Evolutionary conservation across 2,329 filamentous ascomycete genomes (phyloP), one percentile per base, ranked within the genome.

Genomic region (Colletotrichum tamarilloi): DNA sequence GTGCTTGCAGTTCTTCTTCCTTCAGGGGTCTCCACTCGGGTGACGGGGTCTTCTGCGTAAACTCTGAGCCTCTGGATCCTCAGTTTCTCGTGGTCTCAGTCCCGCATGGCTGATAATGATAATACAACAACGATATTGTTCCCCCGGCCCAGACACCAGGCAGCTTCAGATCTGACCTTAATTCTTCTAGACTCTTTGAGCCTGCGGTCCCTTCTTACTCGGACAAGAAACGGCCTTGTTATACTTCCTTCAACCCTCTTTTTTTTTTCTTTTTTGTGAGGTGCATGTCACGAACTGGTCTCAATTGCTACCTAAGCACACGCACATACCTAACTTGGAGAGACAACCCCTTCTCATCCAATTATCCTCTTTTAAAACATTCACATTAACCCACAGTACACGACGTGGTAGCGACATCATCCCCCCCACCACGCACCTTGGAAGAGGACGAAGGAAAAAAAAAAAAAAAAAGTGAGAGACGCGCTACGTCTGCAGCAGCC

Each of bases 231-330:
- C 49, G 35, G n/a, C 35, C n/a, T 19, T 7, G 32, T 24, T 6
- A 24, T 14, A 11, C 14, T 11, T 28, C 9, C 5, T 30, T 52
- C 42, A 30, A 22, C 60, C 16, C 5, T 24, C 11, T 19, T 24
- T 32, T 32, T 19, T 53, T 53, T 14, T 14, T 53, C 26, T 53
- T 24, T 24, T 26, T 14, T 55, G 12, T 55, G 11, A 26, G 11
- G 26, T 12, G 26, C n/a, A 24, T 55, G 19, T 42, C 56, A 24
- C n/a, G 28, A 22, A 22, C 24, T 53, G 58, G 68, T 70, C 68
- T 70, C 42, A 70, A 38, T 38, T 55, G 19, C n/a, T 60, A 42
- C 38, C 38, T 42, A 70, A 62, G 32, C 62, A 32, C 32, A 32
- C 32, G 35, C 42, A 49, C 42, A n/a, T n/a, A 49, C 38, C 38